Percentiles rank a stretch among this genome's conserved stretches.
These are phyloP conservation scores for Neltuma alba DNA, from an alignment of 306 rosid genomes.

Conservation along the genomic window DNA sequence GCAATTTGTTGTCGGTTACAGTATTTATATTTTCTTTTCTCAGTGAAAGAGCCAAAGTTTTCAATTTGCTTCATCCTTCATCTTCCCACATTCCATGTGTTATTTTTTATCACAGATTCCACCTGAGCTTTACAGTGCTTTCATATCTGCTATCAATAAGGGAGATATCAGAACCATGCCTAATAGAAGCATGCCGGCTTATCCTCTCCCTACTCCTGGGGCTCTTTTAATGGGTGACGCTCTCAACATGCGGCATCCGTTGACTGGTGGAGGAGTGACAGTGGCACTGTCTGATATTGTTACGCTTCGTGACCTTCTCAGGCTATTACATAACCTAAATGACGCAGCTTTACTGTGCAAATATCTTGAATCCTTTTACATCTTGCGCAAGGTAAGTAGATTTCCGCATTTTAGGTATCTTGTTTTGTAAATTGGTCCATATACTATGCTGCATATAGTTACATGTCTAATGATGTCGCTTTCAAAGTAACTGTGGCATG, in stretches of 20 bases:
- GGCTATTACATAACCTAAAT: constrained; percentile 40
- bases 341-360: constrained; percentile 48
- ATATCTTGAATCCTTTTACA: constrained; percentile 61
- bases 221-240: constrained; percentile 73
- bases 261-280: constrained; percentile 77
- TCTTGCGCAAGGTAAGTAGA: constrained; percentile 54
- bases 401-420: background rate
- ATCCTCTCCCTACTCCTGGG: constrained; percentile 57
- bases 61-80: constrained; percentile 6
- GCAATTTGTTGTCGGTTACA: background rate
- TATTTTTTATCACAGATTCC: constrained; percentile 47
- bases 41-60: background rate
- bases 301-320: constrained; percentile 54
- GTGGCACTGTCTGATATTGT: constrained; percentile 72
- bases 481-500: background rate
- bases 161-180: constrained; percentile 63
- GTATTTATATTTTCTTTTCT: constrained; percentile 14
- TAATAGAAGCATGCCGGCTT: constrained; percentile 54
- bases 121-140: constrained; percentile 55
- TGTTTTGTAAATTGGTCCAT: constrained; percentile 4
- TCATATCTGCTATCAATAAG: constrained; percentile 48
- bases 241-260: constrained; percentile 71
- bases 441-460: background rate
- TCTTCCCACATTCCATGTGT: constrained; percentile 9
- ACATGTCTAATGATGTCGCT: background rate